phyloP scores from a whole-genome alignment of 345 rosid species.

The Eutrema heterophyllum region DNA sequence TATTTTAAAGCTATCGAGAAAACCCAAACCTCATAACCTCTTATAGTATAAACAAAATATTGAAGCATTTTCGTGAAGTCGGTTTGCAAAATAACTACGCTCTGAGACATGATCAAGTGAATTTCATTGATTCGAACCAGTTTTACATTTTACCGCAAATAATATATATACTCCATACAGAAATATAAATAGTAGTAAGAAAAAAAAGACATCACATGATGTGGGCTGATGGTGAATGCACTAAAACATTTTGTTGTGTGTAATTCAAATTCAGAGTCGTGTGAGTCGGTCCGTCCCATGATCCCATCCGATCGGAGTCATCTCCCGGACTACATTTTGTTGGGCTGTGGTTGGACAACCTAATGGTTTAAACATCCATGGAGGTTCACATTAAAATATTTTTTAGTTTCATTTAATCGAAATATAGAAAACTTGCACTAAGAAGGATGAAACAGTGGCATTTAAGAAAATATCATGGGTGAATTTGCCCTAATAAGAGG shows the following conservation, averaged over 20 bases:
- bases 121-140: background rate
- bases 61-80: background rate
- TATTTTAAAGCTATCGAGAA: background rate
- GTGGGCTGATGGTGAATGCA: background rate
- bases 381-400: background rate
- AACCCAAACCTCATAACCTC: background rate
- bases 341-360: background rate
- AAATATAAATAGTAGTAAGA: background rate
- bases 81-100: background rate
- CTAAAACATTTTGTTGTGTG: background rate
- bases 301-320: background rate
- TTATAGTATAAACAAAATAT: background rate
- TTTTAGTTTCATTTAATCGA: background rate
- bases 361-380: background rate
- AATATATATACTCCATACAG: background rate
- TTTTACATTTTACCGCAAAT: background rate
- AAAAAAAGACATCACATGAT: background rate
- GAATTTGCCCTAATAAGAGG: background rate
- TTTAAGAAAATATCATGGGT: background rate
- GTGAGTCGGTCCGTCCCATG: background rate
- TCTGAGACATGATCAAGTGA: background rate
- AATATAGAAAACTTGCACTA: background rate
- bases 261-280: background rate
- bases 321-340: background rate
- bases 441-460: background rate